Percentiles rank a stretch among this genome's conserved stretches.
phyloP scores from a whole-genome alignment of 2,329 filamentous ascomycete genomes.

The Fusarium bactridioides region DNA sequence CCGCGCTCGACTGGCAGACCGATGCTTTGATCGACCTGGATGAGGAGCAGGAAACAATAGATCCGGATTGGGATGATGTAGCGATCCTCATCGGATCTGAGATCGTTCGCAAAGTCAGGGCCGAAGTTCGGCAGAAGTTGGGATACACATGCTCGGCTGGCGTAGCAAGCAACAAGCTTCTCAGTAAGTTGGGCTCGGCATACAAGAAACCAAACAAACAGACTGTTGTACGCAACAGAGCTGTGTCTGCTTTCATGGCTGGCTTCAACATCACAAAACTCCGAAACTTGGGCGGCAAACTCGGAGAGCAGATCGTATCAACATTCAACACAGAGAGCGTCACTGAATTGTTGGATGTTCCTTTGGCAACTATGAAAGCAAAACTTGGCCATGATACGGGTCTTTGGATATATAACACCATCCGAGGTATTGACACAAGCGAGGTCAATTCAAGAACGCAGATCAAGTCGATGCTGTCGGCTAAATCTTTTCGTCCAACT shows the following conservation, averaged over 20 bases:
- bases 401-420: slow-evolving; percentile 82
- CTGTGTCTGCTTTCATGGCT: slow-evolving; percentile 78
- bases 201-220: slow-evolving; percentile 95
- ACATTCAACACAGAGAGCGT: slow-evolving; percentile 83
- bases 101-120: slow-evolving; percentile 80
- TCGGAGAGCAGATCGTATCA: slow-evolving; percentile 86
- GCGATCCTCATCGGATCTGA: slow-evolving; percentile 87
- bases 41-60: slow-evolving; percentile 75
- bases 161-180: slow-evolving; percentile 89
- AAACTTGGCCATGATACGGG: slow-evolving; percentile 86
- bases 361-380: slow-evolving; percentile 78
- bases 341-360: slow-evolving; percentile 74
- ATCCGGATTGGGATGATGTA: slow-evolving; percentile 97
- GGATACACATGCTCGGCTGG: slow-evolving; percentile 93
- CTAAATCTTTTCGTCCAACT: slow-evolving; percentile 89
- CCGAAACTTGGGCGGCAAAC: slow-evolving; percentile 90
- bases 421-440: slow-evolving; percentile 84
- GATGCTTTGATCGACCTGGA: slow-evolving; percentile 86
- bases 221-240: slow-evolving; percentile 89
- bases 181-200: slow-evolving; percentile 90
- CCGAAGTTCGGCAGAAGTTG: slow-evolving; percentile 71
- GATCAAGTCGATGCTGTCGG: slow-evolving; percentile 97
- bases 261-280: slow-evolving; percentile 96
- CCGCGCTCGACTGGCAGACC: slow-evolving; percentile 81
- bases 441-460: slow-evolving; percentile 91